phyloP scores from a whole-genome alignment of 1,139 yeast species.

The Scheffersomyces lignicola region DNA sequence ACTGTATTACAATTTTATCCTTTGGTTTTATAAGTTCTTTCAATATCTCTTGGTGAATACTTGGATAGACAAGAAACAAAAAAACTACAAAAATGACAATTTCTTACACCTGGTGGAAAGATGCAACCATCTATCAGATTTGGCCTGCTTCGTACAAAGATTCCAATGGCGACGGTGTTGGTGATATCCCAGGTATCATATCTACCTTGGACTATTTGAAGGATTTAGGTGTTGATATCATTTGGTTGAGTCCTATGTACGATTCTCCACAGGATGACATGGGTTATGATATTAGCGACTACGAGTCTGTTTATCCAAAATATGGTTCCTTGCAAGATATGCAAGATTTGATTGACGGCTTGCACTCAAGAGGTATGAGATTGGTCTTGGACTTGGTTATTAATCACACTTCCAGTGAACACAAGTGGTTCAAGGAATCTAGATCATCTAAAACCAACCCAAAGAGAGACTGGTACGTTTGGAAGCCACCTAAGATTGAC shows the following conservation, averaged over 20 bases:
- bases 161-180: slow-evolving; percentile 58
- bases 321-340: slow-evolving; percentile 57
- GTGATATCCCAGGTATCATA: slow-evolving; percentile 56
- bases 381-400: slow-evolving; percentile 57
- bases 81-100: slow-evolving; percentile 11
- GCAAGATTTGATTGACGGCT: slow-evolving; percentile 47
- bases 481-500: slow-evolving; percentile 52
- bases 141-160: slow-evolving; percentile 62
- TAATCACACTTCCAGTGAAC: slow-evolving; percentile 58
- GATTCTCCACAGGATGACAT: slow-evolving; percentile 62
- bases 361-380: slow-evolving; percentile 51
- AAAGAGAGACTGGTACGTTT: slow-evolving; percentile 63
- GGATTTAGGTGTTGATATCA: slow-evolving; percentile 50
- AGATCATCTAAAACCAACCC: slow-evolving; percentile 50
- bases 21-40: not conserved
- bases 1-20: not conserved
- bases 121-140: slow-evolving; percentile 54
- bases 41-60: not conserved
- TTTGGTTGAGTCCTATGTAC: slow-evolving; percentile 61
- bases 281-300: slow-evolving; percentile 63
- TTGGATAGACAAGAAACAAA: not conserved
- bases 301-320: slow-evolving; percentile 48
- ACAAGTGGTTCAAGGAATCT: slow-evolving; percentile 59
- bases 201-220: slow-evolving; percentile 53
- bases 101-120: slow-evolving; percentile 52